A percentile compares a stretch with the other conserved stretches of the same genome.
These are phyloP conservation scores for Fistulinella cinereoalba DNA, from an alignment of 1,284 basidiomycete species.

Conservation along the genomic window DNA sequence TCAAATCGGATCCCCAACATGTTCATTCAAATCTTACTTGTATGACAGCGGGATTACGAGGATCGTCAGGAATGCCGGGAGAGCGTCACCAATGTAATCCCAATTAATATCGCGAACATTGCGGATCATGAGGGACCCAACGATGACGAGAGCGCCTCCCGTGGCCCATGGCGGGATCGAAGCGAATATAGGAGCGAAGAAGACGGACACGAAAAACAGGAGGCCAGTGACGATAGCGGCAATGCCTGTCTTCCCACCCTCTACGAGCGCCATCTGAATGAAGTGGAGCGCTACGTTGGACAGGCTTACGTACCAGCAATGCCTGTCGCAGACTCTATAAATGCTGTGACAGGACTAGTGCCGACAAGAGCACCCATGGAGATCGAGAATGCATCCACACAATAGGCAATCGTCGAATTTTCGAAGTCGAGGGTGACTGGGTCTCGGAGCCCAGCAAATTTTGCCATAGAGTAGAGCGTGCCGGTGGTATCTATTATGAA, in stretches of 20 bases:
- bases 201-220: conserved; percentile 82
- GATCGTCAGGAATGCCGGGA: conserved; percentile 80
- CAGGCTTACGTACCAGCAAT: conserved; percentile 50
- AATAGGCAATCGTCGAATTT: conserved; percentile 81
- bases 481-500: conserved; percentile 53
- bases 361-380: conserved; percentile 82
- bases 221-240: conserved; percentile 76
- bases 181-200: conserved; percentile 89
- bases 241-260: conserved; percentile 87
- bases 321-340: conserved; percentile 81
- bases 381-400: conserved; percentile 79
- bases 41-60: conserved; percentile 77
- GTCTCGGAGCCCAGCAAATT: conserved; percentile 86
- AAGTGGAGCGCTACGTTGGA: neutral
- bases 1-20: conserved; percentile 14
- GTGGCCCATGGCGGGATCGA: conserved; percentile 89
- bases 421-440: conserved; percentile 87
- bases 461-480: conserved; percentile 89
- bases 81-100: conserved; percentile 82
- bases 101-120: conserved; percentile 88
- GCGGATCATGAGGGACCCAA: conserved; percentile 87
- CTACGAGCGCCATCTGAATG: conserved; percentile 35
- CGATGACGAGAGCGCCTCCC: conserved; percentile 82
- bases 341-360: conserved; percentile 85
- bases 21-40: conserved; percentile 48